These are phyloP conservation scores for Melaleuca quinquenervia DNA, from an alignment of 345 rosid genomes.

Conservation along the genomic window DNA sequence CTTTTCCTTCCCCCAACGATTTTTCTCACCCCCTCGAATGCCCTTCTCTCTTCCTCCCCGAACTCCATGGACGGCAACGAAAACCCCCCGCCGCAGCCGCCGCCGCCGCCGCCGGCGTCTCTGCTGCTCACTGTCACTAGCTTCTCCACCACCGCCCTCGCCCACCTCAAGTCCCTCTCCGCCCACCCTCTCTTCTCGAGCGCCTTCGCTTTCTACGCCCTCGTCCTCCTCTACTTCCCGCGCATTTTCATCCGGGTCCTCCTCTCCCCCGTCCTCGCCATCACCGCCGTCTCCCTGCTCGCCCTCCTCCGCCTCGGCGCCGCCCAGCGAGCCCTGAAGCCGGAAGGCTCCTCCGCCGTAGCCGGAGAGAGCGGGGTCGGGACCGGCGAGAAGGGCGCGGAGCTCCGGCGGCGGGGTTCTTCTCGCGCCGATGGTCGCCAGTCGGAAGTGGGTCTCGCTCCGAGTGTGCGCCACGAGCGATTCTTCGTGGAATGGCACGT, in stretches of 20 bases:
- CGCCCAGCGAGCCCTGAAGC: neutral
- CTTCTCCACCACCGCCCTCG: neutral
- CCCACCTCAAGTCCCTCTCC: neutral
- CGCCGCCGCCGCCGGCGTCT: neutral
- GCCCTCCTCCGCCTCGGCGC: neutral
- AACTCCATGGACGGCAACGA: neutral
- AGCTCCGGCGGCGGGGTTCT: neutral
- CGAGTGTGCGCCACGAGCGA: neutral
- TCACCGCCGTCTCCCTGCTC: neutral
- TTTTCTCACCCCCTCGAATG: neutral
- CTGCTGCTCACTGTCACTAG: neutral
- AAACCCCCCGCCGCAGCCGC: neutral
- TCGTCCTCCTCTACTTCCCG: neutral
- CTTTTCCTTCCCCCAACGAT: too few species aligned
- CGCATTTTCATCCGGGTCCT: neutral
- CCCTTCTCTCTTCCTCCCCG: neutral
- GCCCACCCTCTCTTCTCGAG: neutral
- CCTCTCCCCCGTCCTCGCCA: neutral
- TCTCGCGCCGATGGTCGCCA: neutral
- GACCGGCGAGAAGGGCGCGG: neutral
- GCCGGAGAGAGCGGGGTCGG: neutral
- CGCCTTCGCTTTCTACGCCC: neutral
- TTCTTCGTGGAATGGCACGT: slow-evolving; percentile 65
- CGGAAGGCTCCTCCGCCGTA: neutral
- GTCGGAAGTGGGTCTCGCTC: neutral